A percentile compares a stretch with the other conserved stretches of the same genome.
Evolutionary conservation across 768 basidiomycete genomes (phyloP).

Genomic region (Amanita inopinata): DNA sequence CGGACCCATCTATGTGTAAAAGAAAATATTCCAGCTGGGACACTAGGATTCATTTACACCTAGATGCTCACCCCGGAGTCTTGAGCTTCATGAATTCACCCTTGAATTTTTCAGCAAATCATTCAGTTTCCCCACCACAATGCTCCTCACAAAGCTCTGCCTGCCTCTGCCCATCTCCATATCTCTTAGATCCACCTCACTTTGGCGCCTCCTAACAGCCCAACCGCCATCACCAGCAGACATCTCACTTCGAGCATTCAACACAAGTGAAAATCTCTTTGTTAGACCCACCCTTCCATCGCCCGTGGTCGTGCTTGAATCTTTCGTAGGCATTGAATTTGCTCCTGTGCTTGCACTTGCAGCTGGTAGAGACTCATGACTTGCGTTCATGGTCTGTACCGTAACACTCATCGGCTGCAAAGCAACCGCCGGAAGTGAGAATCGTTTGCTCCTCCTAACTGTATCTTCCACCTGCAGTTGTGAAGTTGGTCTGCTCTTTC

Average conservation of each 20-base stretch:
- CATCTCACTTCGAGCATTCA: conserved; percentile 26
- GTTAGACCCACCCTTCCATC: conserved; percentile 12
- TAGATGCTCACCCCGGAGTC: too few relatives aligned
- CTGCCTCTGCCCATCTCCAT: neutral
- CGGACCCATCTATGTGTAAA: too few relatives aligned
- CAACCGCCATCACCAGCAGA: neutral
- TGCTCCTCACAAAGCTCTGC: conserved; percentile 2
- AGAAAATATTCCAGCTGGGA: too few relatives aligned
- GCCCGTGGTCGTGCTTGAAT: neutral
- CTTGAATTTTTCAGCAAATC: conserved; percentile 21
- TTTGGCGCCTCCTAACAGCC: neutral
- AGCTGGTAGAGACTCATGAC: conserved; percentile 16
- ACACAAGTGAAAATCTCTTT: conserved; percentile 52
- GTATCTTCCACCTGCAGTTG: conserved; percentile 60
- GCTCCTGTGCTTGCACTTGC: conserved; percentile 12
- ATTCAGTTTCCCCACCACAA: conserved; percentile 6
- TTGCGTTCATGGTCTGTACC: conserved; percentile 34
- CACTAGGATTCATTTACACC: too few relatives aligned
- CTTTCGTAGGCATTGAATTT: conserved; percentile 11
- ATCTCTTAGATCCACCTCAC: neutral
- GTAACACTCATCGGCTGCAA: conserved; percentile 66
- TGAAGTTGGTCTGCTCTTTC: conserved; percentile 13
- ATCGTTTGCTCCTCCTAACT: conserved; percentile 52
- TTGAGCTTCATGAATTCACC: neutral
- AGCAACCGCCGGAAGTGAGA: conserved; percentile 71